Evolutionary conservation across 805 yeast genomes (phyloP).

Genomic region (Metschnikowia hibisci): DNA sequence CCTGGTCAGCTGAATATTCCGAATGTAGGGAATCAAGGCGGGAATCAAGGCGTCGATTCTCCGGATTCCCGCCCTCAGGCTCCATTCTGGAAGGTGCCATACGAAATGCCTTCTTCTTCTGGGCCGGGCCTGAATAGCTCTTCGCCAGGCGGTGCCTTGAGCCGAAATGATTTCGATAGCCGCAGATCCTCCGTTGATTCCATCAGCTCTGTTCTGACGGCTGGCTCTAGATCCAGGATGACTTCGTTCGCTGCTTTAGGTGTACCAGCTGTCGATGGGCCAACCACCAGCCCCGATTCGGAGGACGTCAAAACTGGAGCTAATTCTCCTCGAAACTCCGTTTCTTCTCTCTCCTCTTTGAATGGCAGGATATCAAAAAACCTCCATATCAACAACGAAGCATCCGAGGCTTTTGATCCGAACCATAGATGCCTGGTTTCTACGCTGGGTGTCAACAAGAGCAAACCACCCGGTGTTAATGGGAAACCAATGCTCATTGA

Average conservation of each 20-base stretch:
- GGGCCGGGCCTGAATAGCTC: slow-evolving; percentile 17
- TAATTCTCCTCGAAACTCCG: slow-evolving; percentile 16
- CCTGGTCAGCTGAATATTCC: background rate
- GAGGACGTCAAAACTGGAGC: slow-evolving; percentile 18
- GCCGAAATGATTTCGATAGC: slow-evolving; percentile 15
- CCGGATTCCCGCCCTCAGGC: slow-evolving; percentile 32
- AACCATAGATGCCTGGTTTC: background rate
- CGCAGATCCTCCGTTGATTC: slow-evolving; percentile 50
- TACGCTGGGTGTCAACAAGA: background rate
- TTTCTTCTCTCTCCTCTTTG: slow-evolving; percentile 18
- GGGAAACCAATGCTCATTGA: background rate
- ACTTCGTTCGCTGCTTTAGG: slow-evolving; percentile 28
- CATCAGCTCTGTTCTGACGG: slow-evolving; percentile 44
- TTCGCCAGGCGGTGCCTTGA: slow-evolving; percentile 12
- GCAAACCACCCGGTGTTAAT: background rate
- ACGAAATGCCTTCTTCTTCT: slow-evolving; percentile 44
- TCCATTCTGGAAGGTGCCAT: slow-evolving; percentile 62
- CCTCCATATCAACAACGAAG: background rate
- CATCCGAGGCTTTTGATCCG: background rate
- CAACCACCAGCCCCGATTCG: slow-evolving; percentile 9
- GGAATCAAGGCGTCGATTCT: background rate
- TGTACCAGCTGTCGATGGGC: slow-evolving; percentile 20
- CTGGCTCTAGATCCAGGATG: slow-evolving; percentile 28
- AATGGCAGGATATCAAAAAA: slow-evolving; percentile 15
- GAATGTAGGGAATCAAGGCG: background rate